Evolutionary conservation across 2,329 filamentous ascomycete genomes (phyloP), one percentile per base, ranked within the genome.

Genomic region (Penicillium italicum): DNA sequence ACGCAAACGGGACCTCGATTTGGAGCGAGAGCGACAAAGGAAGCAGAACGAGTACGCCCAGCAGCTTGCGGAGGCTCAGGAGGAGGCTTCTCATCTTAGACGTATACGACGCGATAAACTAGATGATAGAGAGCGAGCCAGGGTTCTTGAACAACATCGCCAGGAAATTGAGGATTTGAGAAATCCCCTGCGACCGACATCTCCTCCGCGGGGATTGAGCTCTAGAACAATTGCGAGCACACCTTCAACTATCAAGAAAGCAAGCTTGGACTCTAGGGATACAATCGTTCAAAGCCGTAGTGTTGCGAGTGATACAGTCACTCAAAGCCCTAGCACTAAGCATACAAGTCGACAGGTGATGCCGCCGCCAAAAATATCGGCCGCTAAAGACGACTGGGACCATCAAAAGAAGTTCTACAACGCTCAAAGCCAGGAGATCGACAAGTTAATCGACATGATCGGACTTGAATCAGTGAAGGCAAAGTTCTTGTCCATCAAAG

Each of bases 381-480:
- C 22, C 12, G 77, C 82, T 0, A 69, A 70, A 0, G 70, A 74
- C 1, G 84, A 89, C 18, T 91, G 87, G 88, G 72, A 85, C 14
- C 66, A 74, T 1, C 78, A 85, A 61, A 90, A 90, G 65, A 46
- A 72, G 1, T 65, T 70, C 0, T 79, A 85, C 31, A 76, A 76
- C 1, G 78, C 80, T 0, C 62, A 64, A 1, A 89, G 83, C 58
- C 63, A 70, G 0, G 75, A 80, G 0, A 63, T 91, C 0, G 87
- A 91, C 56, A 66, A 75, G 0, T 65, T 92, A 9, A 90, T 91
- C 84, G 70, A 68, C 0, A 85, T 91, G 83, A 84, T 87, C 41
- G 88, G 89, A 0, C 75, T 92, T 0, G 88, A 91, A 61, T 73
- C 80, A 0, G 85, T 91, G 38, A 92, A 92, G 59, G 64, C 76